Percentiles rank a stretch among this genome's conserved stretches.
Conservation (phyloP, 2,329 filamentous ascomycete species). For the Trichoderma endophyticum region DNA sequence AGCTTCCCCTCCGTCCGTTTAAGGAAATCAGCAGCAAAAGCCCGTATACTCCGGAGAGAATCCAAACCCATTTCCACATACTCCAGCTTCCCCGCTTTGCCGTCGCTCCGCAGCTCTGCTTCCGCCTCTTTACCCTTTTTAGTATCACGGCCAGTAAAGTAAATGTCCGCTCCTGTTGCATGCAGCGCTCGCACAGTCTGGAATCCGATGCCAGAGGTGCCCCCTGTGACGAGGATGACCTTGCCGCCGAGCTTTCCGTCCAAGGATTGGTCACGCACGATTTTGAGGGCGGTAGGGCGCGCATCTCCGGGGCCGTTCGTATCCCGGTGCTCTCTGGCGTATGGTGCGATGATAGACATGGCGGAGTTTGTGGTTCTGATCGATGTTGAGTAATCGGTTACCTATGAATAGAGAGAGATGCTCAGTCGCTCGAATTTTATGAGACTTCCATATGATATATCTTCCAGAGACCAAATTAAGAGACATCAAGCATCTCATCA, state of each 20-base stretch:
- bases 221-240: slow-evolving; percentile 43
- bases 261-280: slow-evolving; percentile 32
- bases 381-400: background rate
- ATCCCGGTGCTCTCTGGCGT: background rate
- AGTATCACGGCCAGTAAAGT: slow-evolving; percentile 40
- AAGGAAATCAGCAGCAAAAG: slow-evolving; percentile 23
- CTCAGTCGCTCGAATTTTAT: background rate
- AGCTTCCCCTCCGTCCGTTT: slow-evolving; percentile 21
- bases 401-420: background rate
- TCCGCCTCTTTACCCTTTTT: slow-evolving; percentile 24
- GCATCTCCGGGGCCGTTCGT: slow-evolving; percentile 29
- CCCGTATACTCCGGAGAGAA: slow-evolving; percentile 33
- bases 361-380: background rate
- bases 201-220: slow-evolving; percentile 41
- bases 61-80: slow-evolving; percentile 34
- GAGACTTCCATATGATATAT: no score
- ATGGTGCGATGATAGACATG: slow-evolving; percentile 3
- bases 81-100: slow-evolving; percentile 27
- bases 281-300: slow-evolving; percentile 36
- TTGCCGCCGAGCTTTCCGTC: slow-evolving; percentile 33
- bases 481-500: background rate
- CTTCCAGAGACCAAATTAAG: no score
- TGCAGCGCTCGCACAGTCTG: slow-evolving; percentile 43
- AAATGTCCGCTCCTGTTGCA: slow-evolving; percentile 43
- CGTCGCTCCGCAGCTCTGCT: slow-evolving; percentile 26